Evolutionary conservation across 345 rosid species (phyloP), one percentile per base, ranked within the genome.

Genomic region (Eucalyptus caleyi): DNA sequence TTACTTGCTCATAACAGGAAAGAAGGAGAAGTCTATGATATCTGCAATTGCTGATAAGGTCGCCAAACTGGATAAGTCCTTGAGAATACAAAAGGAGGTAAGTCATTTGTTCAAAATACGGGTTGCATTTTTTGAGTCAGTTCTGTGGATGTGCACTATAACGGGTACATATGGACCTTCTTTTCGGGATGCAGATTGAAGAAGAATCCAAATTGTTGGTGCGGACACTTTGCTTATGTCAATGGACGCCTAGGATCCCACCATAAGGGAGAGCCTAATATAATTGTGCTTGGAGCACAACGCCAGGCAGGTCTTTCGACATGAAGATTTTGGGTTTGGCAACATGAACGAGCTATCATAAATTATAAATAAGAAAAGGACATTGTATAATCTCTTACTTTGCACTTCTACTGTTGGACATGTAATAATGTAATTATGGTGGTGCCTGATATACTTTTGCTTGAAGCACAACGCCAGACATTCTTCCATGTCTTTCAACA

Each of bases 121-220:
- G 69, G 69, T 62, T 62, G 3, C 69, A 62, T 30, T 62, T 62
- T 62, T 62, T 30, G 69, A 62, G 69, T 27, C 34, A 60, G 16
- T 62, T 62, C 34, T 62, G 32, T 30, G 69, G 16, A 62, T 62
- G 34, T 62, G 69, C 18, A 62, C 34, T 1, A 30, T 62, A 62
- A 62, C 34, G 2, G 69, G 69, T 62, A 62, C 69, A 62, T 13
- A 12, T 62, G 34, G 69, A 62, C 16, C 69, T 62, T 30, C 69
- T 12, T 62, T 62, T 30, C 5, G 34, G 69, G 1, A 62, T 62
- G 69, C 18, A 30, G 69, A 62, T 62, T 62, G 2, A 62, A 6
- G 69, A 62, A 13, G 69, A 12, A 62, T 30, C 0, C 34, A 3
- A 12, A 30, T 0, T 13, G 0, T 27, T 62, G 34, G 32, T 62